Conservation (phyloP, 106 monocot genomes). For the Phalaenopsis aphrodite region DNA sequence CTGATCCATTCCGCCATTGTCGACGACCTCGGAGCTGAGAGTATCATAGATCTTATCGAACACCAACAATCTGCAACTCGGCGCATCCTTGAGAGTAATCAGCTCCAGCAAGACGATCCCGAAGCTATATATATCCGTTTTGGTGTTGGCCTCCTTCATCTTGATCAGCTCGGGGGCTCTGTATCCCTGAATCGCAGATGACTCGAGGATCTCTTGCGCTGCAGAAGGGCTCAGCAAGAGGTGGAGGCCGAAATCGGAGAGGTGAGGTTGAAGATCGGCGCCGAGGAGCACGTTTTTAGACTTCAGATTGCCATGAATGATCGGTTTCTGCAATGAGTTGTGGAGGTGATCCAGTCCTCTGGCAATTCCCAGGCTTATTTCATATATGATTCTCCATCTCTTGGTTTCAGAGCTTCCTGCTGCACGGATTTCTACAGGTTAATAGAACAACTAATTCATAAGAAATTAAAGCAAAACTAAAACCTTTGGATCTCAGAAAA, state of each 20-base stretch:
- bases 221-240: slow-evolving; percentile 56
- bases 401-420: slow-evolving; percentile 48
- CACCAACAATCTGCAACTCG: slow-evolving; percentile 33
- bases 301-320: slow-evolving; percentile 89
- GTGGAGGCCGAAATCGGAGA: slow-evolving; percentile 85
- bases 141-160: slow-evolving; percentile 60
- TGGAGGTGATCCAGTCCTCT: slow-evolving; percentile 85
- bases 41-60: slow-evolving; percentile 52
- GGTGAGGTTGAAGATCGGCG: slow-evolving; percentile 40
- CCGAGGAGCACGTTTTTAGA: slow-evolving; percentile 73
- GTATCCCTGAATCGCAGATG: slow-evolving; percentile 58
- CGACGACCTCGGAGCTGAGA: slow-evolving; percentile 29
- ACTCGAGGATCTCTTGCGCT: slow-evolving; percentile 76
- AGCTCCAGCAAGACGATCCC: slow-evolving; percentile 84
- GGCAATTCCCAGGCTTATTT: slow-evolving; percentile 59
- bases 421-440: slow-evolving; percentile 9
- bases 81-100: slow-evolving; percentile 52
- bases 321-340: slow-evolving; percentile 40
- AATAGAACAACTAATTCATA: not conserved
- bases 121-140: slow-evolving; percentile 75
- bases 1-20: slow-evolving; percentile 16
- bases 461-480: not conserved
- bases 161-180: slow-evolving; percentile 91
- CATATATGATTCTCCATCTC: slow-evolving; percentile 67
- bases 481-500: too few species aligned